These are phyloP conservation scores for Aspergillus conjunctus DNA, from an alignment of 495 filamentous ascomycete species.

Conservation along the genomic window DNA sequence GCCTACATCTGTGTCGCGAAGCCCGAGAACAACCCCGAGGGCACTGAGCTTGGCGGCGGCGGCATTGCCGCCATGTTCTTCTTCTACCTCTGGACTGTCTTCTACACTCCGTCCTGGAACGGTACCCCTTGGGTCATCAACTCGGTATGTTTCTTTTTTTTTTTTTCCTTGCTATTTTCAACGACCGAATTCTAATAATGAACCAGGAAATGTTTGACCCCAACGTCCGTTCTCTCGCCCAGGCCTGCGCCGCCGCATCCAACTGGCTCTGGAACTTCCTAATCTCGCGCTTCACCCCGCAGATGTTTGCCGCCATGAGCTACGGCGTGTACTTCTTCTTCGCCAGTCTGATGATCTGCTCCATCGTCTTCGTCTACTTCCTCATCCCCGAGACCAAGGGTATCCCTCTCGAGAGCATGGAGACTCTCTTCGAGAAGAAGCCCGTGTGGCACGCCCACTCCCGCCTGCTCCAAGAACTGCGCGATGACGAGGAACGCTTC, in stretches of 20 bases:
- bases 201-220: constrained; percentile 60
- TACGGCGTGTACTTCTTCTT: constrained; percentile 84
- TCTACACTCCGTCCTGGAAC: constrained; percentile 78
- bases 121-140: constrained; percentile 69
- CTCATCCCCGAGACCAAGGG: constrained; percentile 69
- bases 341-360: constrained; percentile 67
- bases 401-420: constrained; percentile 54
- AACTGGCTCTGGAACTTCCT: constrained; percentile 83
- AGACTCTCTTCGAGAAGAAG: constrained; percentile 58
- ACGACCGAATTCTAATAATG: constrained; percentile 1
- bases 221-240: constrained; percentile 65
- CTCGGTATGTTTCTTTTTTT: constrained; percentile 40
- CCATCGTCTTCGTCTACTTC: constrained; percentile 68
- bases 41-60: constrained; percentile 47
- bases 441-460: constrained; percentile 59
- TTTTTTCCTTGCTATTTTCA: background rate
- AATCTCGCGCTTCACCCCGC: constrained; percentile 69
- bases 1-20: constrained; percentile 64
- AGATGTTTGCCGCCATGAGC: constrained; percentile 71
- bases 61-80: constrained; percentile 75
- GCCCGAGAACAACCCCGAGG: constrained; percentile 40
- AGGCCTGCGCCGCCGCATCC: constrained; percentile 66
- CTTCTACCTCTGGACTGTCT: constrained; percentile 79
- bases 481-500: constrained; percentile 53
- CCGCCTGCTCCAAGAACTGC: constrained; percentile 51